Evolutionary conservation across 2,329 filamentous ascomycete genomes (phyloP).

Genomic region (Diaporthe nobilis): DNA sequence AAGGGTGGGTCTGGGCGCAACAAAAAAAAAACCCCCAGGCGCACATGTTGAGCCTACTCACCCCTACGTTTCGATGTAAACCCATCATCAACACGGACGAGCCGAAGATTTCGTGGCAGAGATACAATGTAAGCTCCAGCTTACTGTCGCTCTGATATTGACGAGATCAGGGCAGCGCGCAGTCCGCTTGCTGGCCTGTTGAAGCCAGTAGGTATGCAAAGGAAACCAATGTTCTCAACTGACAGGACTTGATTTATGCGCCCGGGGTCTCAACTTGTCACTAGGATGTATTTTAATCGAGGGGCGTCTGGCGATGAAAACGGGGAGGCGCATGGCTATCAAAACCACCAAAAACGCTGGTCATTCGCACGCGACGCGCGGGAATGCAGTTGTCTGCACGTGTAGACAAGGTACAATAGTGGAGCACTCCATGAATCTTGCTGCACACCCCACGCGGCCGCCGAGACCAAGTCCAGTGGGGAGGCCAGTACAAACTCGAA

Average conservation of each 20-base stretch:
- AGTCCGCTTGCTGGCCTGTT: constrained; percentile 5
- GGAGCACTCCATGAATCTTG: constrained; percentile 1
- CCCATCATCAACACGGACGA: not conserved
- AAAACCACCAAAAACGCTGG: not conserved
- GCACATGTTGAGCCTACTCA: not conserved
- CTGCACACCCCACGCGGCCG: constrained; percentile 23
- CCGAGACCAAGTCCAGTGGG: not conserved
- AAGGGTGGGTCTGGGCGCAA: not conserved
- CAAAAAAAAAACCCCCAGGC: not conserved
- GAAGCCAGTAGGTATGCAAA: not conserved
- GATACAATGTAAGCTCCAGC: no score
- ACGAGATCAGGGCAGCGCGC: not conserved
- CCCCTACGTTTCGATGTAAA: not conserved
- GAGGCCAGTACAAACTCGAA: not conserved
- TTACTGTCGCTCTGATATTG: not conserved
- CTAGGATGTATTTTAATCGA: constrained; percentile 17
- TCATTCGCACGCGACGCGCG: constrained; percentile 23
- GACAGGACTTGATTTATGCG: not conserved
- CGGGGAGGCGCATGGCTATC: constrained; percentile 13
- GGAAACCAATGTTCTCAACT: not conserved
- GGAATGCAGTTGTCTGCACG: constrained; percentile 32
- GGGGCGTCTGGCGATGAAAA: constrained; percentile 11
- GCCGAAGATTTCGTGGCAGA: not conserved
- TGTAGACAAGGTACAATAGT: constrained; percentile 17
- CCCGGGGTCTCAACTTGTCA: constrained; percentile 7